These are phyloP conservation scores for Leccinellum luteum DNA, from an alignment of 768 basidiomycete species.

Conservation along the genomic window DNA sequence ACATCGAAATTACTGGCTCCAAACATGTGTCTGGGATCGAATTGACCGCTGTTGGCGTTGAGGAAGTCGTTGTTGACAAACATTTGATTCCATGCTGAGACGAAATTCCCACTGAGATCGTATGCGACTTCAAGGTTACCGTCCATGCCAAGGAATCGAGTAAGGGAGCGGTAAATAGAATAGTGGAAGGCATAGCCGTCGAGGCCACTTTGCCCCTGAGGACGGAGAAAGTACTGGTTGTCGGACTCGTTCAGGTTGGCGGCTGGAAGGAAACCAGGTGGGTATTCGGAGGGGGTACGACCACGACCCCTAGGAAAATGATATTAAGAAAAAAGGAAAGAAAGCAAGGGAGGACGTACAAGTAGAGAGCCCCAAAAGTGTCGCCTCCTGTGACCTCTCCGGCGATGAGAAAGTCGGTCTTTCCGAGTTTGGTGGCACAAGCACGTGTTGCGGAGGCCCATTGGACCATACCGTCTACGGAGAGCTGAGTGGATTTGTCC, in stretches of 20 bases:
- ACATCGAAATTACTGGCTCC: constrained; percentile 95
- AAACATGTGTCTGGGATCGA: constrained; percentile 88
- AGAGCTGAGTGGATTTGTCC: constrained; percentile 92
- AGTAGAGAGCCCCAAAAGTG: constrained; percentile 82
- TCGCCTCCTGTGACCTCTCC: constrained; percentile 96
- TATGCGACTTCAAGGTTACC: constrained; percentile 91
- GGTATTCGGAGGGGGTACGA: constrained; percentile 70
- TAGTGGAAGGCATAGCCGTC: constrained; percentile 92
- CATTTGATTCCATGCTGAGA: constrained; percentile 91
- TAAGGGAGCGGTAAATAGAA: constrained; percentile 83
- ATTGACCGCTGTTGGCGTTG: constrained; percentile 57
- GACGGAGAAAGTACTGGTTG: constrained; percentile 78
- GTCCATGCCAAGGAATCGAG: constrained; percentile 93
- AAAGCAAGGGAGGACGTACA: constrained; percentile 49
- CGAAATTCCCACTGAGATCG: constrained; percentile 78
- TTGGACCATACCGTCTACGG: constrained; percentile 70
- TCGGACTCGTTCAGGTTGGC: constrained; percentile 60
- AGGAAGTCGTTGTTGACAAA: constrained; percentile 85
- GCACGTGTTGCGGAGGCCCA: constrained; percentile 75
- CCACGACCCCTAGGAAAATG: constrained; percentile 69
- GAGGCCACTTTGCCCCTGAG: constrained; percentile 55
- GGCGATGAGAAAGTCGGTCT: constrained; percentile 86
- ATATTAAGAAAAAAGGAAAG: neutral
- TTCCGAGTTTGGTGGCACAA: constrained; percentile 70
- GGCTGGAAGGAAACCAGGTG: constrained; percentile 65